Conservation (phyloP, 2,329 filamentous ascomycete genomes). For the Pestalotiopsis sp. region DNA sequence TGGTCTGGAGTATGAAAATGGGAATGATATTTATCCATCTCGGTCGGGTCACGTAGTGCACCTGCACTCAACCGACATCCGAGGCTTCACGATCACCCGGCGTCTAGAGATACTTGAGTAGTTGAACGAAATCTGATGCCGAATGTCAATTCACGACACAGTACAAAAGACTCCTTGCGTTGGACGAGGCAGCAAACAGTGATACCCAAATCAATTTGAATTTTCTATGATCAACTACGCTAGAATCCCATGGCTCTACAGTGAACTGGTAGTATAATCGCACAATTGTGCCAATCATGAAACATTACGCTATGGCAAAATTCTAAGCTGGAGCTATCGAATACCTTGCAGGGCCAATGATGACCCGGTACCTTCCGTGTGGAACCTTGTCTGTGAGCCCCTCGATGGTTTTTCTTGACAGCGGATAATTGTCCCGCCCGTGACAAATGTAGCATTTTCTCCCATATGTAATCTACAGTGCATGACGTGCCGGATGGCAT, state of each 20-base stretch:
- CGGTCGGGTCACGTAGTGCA: conserved; percentile 1
- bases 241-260: no score
- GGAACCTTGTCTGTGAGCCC: not conserved
- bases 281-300: no score
- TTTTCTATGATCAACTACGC: not conserved
- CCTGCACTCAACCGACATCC: conserved; percentile 13
- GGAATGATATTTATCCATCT: conserved; percentile 4
- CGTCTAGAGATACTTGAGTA: conserved; percentile 19
- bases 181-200: conserved; percentile 23
- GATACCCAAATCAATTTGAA: conserved; percentile 29
- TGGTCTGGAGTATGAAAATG: conserved; percentile 10
- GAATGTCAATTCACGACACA: conserved; percentile 20
- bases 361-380: not conserved
- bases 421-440: not conserved
- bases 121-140: conserved; percentile 21
- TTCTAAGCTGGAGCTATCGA: no score
- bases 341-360: not conserved
- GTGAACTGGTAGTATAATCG: no score
- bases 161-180: conserved; percentile 12
- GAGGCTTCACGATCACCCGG: conserved; percentile 16
- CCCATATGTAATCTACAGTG: not conserved
- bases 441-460: not conserved
- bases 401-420: not conserved
- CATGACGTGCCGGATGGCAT: not conserved
- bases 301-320: not conserved